Conservation (phyloP, 2,329 filamentous ascomycete species). For the Trichoderma polysporum region DNA sequence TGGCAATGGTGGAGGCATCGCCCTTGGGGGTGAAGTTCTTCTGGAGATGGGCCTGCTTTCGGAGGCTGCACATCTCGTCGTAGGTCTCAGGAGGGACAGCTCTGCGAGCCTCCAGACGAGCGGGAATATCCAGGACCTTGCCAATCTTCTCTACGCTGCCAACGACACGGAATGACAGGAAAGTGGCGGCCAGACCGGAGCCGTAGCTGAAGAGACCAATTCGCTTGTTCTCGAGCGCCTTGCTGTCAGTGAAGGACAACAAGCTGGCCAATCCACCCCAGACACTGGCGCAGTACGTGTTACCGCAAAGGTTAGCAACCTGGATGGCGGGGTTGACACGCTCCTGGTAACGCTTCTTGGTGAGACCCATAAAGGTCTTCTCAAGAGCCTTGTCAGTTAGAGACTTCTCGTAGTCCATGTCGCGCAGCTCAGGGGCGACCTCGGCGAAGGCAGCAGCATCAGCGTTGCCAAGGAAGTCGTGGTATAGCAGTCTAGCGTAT, state of each 20-base stretch:
- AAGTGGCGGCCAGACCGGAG: constrained; percentile 70
- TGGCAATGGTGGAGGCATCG: constrained; percentile 61
- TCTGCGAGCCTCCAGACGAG: constrained; percentile 64
- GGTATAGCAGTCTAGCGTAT: constrained; percentile 80
- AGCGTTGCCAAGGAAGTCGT: constrained; percentile 75
- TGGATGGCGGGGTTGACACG: constrained; percentile 72
- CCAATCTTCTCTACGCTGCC: constrained; percentile 68
- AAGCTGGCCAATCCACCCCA: constrained; percentile 74
- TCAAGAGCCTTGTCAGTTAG: constrained; percentile 78
- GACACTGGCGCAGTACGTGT: constrained; percentile 70
- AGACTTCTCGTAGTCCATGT: constrained; percentile 77
- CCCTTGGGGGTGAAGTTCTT: constrained; percentile 74
- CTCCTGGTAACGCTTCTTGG: constrained; percentile 82
- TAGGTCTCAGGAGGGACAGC: constrained; percentile 70
- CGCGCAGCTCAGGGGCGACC: constrained; percentile 72
- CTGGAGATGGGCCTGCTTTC: constrained; percentile 80
- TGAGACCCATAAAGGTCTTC: constrained; percentile 81
- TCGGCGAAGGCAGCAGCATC: constrained; percentile 67
- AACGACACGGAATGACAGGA: constrained; percentile 70
- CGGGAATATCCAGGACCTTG: constrained; percentile 68
- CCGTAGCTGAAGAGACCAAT: constrained; percentile 78
- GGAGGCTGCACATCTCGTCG: constrained; percentile 76
- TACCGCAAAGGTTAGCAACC: constrained; percentile 73
- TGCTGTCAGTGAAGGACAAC: constrained; percentile 62
- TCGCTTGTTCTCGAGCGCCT: constrained; percentile 67